A percentile compares a stretch with the other conserved stretches of the same genome.
Conservation (phyloP, 2,329 filamentous ascomycete species). For the Endoconidiophora laricicola region DNA sequence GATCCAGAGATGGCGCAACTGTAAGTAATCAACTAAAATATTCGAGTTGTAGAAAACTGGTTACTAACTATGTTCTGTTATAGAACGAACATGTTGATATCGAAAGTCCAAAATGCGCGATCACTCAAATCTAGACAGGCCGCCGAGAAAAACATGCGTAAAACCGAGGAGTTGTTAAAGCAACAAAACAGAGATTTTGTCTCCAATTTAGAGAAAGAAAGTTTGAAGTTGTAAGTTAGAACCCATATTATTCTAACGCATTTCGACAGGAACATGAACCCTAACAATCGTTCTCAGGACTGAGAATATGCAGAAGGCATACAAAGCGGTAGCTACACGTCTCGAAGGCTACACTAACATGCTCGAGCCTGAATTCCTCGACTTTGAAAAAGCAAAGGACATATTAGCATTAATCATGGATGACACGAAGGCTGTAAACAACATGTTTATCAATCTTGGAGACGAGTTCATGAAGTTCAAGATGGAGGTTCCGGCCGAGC, state of each 20-base stretch:
- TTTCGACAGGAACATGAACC: too few species aligned
- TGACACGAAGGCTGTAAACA: slow-evolving; percentile 3
- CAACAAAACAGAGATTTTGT: slow-evolving; percentile 5
- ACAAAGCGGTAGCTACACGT: background rate
- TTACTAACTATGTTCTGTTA: background rate
- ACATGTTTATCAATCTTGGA: slow-evolving; percentile 9
- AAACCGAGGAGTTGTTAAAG: slow-evolving; percentile 5
- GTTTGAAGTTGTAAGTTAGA: slow-evolving; percentile 7
- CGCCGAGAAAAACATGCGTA: background rate
- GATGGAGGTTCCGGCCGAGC: background rate
- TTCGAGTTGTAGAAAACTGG: background rate
- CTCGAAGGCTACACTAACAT: background rate
- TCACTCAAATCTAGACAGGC: slow-evolving; percentile 5
- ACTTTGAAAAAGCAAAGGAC: background rate
- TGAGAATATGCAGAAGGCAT: slow-evolving; percentile 3
- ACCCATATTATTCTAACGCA: background rate
- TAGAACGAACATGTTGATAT: slow-evolving; percentile 4
- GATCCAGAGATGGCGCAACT: background rate
- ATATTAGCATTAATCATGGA: background rate
- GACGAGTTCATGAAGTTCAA: slow-evolving; percentile 1
- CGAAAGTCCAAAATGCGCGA: slow-evolving; percentile 5
- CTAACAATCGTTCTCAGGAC: slow-evolving; percentile 4
- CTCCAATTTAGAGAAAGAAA: slow-evolving; percentile 5
- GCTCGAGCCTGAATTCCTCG: background rate
- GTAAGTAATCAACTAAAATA: background rate